Evolutionary conservation across 441 rosid genomes (phyloP).

Genomic region (Metrosideros polymorpha): DNA sequence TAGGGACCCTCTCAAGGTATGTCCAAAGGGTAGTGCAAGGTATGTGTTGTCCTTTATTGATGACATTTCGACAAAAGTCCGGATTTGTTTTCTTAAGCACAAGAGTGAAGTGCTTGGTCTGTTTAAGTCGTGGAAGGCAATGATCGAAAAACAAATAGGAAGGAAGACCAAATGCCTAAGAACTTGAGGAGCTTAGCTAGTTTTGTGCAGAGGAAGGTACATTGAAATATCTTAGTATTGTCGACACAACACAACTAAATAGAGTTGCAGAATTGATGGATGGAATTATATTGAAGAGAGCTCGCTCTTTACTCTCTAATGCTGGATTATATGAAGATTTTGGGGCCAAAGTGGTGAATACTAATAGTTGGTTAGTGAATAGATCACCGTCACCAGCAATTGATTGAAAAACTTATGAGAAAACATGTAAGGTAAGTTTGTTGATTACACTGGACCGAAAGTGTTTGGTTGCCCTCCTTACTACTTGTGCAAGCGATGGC

Average conservation of each 20-base stretch:
- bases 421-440: neutral
- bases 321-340: neutral
- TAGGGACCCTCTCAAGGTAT: neutral
- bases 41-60: neutral
- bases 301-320: neutral
- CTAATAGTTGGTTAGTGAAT: neutral
- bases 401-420: neutral
- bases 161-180: neutral
- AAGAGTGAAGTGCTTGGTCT: neutral
- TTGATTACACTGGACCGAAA: neutral
- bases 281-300: neutral
- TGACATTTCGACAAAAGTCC: neutral
- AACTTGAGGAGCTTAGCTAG: neutral
- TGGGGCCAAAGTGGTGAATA: neutral
- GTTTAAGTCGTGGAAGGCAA: neutral
- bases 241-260: neutral
- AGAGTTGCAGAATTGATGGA: neutral
- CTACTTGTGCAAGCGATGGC: neutral
- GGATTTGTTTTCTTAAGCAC: neutral
- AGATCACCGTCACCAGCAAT: neutral
- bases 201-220: neutral
- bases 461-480: neutral
- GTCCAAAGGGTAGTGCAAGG: neutral
- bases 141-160: neutral
- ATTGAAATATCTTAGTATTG: accelerated